Evolutionary conservation across 2,329 filamentous ascomycete genomes (phyloP).

Genomic region (Xylaria sp.): DNA sequence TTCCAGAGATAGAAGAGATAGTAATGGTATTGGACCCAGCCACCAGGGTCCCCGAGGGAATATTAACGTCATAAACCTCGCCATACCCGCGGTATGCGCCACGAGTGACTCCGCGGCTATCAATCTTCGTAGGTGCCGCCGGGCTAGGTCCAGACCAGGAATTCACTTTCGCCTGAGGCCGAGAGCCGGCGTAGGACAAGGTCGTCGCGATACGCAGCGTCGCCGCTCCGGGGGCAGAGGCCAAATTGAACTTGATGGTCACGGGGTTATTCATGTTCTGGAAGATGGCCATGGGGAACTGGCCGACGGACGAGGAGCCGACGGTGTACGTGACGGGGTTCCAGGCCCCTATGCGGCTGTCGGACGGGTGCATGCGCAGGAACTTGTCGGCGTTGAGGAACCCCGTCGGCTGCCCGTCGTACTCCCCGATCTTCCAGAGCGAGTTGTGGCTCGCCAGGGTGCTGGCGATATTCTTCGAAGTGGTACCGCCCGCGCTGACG

Average conservation of each 20-base stretch:
- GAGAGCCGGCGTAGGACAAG: conserved; percentile 68
- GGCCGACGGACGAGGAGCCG: conserved; percentile 61
- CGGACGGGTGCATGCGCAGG: conserved; percentile 75
- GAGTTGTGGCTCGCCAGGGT: conserved; percentile 59
- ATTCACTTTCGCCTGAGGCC: conserved; percentile 69
- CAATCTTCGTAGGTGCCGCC: conserved; percentile 68
- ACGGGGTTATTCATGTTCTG: conserved; percentile 68
- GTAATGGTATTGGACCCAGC: conserved; percentile 72
- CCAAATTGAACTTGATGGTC: conserved; percentile 69
- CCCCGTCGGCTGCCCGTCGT: conserved; percentile 71
- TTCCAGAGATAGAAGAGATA: conserved; percentile 69
- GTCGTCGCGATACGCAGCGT: conserved; percentile 75
- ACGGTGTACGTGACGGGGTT: conserved; percentile 70
- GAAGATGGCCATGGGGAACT: conserved; percentile 75
- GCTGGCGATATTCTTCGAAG: conserved; percentile 61
- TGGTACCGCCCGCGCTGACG: conserved; percentile 63
- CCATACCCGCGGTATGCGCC: conserved; percentile 73
- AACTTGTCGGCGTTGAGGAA: conserved; percentile 76
- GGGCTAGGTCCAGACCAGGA: conserved; percentile 61
- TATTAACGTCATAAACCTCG: conserved; percentile 71
- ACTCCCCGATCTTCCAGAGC: conserved; percentile 73
- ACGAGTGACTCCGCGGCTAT: conserved; percentile 72
- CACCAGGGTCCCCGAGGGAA: conserved; percentile 68
- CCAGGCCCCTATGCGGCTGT: conserved; percentile 72
- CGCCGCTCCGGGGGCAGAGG: conserved; percentile 61